Conservation (phyloP, 108 stramenopile genomes). For the Cyclotella cryptica region DNA sequence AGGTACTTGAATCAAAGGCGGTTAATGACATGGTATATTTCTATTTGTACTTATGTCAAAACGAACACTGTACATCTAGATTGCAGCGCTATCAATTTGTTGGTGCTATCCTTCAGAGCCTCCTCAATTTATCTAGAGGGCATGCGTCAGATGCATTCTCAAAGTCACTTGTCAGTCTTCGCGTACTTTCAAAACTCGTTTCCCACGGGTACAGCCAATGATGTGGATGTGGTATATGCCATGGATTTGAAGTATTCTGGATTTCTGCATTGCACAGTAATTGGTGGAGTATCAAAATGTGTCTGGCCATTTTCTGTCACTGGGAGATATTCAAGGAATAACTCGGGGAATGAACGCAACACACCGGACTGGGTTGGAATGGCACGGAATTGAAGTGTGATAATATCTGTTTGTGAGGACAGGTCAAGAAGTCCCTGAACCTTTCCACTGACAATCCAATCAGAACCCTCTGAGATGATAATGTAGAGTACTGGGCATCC, state of each 20-base stretch:
- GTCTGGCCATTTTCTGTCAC: slow-evolving; percentile 1
- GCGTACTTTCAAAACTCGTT: slow-evolving; percentile 37
- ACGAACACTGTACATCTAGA: no score
- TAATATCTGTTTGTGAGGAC: slow-evolving; percentile 17
- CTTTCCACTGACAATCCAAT: slow-evolving; percentile 75
- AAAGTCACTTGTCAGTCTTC: no score
- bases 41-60: no score
- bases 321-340: slow-evolving; percentile 51
- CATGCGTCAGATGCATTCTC: no score
- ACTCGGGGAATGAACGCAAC: slow-evolving; percentile 56
- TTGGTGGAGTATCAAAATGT: slow-evolving; percentile 30
- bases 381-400: slow-evolving; percentile 63
- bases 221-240: slow-evolving; percentile 49
- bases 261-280: slow-evolving; percentile 44
- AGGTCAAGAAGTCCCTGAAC: slow-evolving; percentile 65
- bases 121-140: no score
- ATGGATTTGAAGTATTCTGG: slow-evolving; percentile 51
- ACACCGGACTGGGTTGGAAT: slow-evolving; percentile 69
- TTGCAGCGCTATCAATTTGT: no score
- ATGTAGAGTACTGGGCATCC: slow-evolving; percentile 50
- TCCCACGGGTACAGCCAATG: slow-evolving; percentile 40
- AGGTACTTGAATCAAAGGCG: no score
- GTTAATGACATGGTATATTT: no score
- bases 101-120: no score
- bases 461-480: slow-evolving; percentile 56